Evolutionary conservation across 306 rosid species (phyloP).

Genomic region (Hippophae tibetana): DNA sequence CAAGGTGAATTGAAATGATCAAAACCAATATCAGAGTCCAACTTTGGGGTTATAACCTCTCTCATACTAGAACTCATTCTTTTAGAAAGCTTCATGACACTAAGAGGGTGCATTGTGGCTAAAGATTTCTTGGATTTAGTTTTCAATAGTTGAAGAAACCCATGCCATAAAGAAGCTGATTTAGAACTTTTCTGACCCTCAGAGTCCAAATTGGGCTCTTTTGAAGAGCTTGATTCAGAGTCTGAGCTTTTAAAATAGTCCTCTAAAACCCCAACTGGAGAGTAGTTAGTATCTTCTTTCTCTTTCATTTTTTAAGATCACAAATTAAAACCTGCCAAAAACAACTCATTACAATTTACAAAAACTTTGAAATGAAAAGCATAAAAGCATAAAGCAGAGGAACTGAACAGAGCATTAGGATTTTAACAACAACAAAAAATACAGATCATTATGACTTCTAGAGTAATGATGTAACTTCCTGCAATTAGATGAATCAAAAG

Average conservation of each 20-base stretch:
- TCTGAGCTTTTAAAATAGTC: constrained; percentile 81
- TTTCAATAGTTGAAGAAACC: constrained; percentile 40
- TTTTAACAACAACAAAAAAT: background rate
- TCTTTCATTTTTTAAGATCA: constrained; percentile 43
- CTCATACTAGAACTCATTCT: constrained; percentile 52
- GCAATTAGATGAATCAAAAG: background rate
- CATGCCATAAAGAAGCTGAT: constrained; percentile 39
- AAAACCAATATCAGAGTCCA: constrained; percentile 28
- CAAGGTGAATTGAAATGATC: constrained; percentile 51
- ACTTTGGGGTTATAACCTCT: constrained; percentile 38
- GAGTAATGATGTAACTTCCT: background rate
- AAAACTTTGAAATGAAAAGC: background rate
- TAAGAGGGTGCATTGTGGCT: constrained; percentile 46
- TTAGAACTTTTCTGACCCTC: constrained; percentile 32
- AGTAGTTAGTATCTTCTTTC: constrained; percentile 39
- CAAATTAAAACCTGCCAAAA: constrained; percentile 15
- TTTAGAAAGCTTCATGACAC: constrained; percentile 39
- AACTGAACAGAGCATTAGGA: constrained; percentile 6
- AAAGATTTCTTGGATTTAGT: constrained; percentile 44
- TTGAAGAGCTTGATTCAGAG: constrained; percentile 67
- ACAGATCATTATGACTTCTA: constrained; percentile 7
- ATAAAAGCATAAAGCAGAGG: constrained; percentile 1
- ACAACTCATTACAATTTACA: background rate
- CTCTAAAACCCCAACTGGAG: constrained; percentile 77
- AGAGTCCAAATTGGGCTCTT: constrained; percentile 30